Percentiles rank a stretch among this genome's conserved stretches.
These are phyloP conservation scores for Magnolia officinalis DNA, from an alignment of 164 flowering plant genomes.

Conservation along the genomic window DNA sequence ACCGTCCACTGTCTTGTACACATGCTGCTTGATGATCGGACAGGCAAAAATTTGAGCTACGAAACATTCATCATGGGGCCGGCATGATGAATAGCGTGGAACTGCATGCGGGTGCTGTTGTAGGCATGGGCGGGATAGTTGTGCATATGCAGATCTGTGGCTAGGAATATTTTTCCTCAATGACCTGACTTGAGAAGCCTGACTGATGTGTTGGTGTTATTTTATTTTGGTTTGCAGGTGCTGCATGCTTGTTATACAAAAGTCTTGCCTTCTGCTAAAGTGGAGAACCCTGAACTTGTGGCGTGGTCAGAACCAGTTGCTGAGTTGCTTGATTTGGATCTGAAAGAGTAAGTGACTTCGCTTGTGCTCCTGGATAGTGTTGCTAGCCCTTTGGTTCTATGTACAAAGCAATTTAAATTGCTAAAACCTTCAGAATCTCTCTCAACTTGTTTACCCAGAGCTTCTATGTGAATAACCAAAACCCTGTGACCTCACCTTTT, in stretches of 20 bases:
- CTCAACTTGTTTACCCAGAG: too few relatives aligned
- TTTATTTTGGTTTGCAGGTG: constrained; percentile 43
- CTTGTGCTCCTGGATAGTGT: neutral
- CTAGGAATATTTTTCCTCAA: neutral
- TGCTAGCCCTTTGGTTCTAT: neutral
- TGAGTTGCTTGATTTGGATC: constrained; percentile 82
- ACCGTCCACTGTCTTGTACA: too few relatives aligned
- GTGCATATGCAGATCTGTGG: neutral
- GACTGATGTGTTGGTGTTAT: neutral
- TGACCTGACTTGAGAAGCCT: neutral
- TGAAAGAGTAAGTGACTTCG: constrained; percentile 65
- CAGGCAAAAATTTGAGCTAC: too few relatives aligned
- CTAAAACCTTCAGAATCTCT: too few relatives aligned
- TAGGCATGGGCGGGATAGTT: neutral
- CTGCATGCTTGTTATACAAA: constrained; percentile 83
- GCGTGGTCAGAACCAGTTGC: constrained; percentile 90
- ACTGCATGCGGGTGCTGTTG: too few relatives aligned
- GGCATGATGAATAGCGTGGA: too few relatives aligned
- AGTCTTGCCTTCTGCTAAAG: constrained; percentile 81
- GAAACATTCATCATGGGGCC: too few relatives aligned
- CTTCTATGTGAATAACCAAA: too few relatives aligned
- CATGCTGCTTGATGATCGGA: too few relatives aligned
- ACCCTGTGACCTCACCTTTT: too few relatives aligned
- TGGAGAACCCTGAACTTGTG: constrained; percentile 86
- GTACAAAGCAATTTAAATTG: too few relatives aligned